Evolutionary conservation across 2,329 filamentous ascomycete genomes (phyloP), one percentile per base, ranked within the genome.

Genomic region (Alternaria solani): DNA sequence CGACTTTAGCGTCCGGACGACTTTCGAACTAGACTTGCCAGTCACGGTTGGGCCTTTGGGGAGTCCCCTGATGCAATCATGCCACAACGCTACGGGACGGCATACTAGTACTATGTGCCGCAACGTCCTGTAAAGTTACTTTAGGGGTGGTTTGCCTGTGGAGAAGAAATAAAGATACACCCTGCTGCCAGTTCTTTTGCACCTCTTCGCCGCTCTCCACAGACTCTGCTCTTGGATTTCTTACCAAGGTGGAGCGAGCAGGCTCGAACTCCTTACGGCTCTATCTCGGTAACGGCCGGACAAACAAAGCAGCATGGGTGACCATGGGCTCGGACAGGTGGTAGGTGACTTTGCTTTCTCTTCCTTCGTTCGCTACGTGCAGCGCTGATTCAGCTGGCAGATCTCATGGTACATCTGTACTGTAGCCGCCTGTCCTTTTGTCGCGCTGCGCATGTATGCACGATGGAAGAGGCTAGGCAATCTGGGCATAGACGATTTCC

Each of bases 331-430:
- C 23, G 70, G 67, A 36, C 70, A 73, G 51, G 70, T 73, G 48
- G 70, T 72, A 63, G 57, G 69, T 64, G 20, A 39, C 25, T 49
- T 16, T 23, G 34, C 34, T 39, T 34, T 38, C 41, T 23, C 34
- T 32, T 25, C 30, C n/a, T 23, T 53, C 28, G 18, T 46, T 18
- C 30, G 14, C 18, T 42, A 32, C 12, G 25, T 51, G 12, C 18
- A 46, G 55, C n/a, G 42, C 57, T 68, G 34, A 65, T 30, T 18
- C 20, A 20, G 20, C 18, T 44, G 20, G 34, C 44, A 72, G 41
- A 66, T 70, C 52, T 81, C 80, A 7, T 68, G 73, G 66, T 77
- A 80, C 20, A 77, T 81, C 41, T 75, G 65, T 38, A 81, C 65
- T 2, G 61, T 61, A 34, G 67, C 67, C 36, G 67, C 71, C 1